These are phyloP conservation scores for Fusarium sp. DNA, from an alignment of 2,329 filamentous ascomycete species.

Conservation along the genomic window DNA sequence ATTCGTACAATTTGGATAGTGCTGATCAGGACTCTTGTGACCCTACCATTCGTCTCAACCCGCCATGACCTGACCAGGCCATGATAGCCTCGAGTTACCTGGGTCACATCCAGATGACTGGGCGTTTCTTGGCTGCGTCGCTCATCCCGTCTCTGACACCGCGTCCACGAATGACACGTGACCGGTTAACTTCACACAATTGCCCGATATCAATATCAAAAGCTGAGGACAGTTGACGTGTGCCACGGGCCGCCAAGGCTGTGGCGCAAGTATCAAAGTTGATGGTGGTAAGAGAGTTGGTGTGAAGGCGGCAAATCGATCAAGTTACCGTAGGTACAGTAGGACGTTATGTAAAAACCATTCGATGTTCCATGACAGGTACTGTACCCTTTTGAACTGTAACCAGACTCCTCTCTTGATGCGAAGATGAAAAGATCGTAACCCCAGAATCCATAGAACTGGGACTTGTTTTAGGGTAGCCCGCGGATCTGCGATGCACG, in stretches of 20 bases:
- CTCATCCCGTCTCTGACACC: slow-evolving; percentile 18
- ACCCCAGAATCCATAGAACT: slow-evolving; percentile 27
- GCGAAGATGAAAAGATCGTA: not conserved
- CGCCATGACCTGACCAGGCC: not conserved
- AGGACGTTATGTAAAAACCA: slow-evolving; percentile 6
- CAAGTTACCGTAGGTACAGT: not conserved
- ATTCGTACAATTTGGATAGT: not conserved
- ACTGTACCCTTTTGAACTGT: not conserved
- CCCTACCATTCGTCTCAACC: not conserved
- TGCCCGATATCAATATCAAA: not conserved
- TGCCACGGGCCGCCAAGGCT: slow-evolving; percentile 19
- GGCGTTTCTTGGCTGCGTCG: slow-evolving; percentile 32
- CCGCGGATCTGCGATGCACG: slow-evolving; percentile 17
- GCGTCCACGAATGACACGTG: slow-evolving; percentile 25
- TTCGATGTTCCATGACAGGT: not conserved
- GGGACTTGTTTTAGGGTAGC: slow-evolving; percentile 22
- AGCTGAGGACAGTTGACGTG: slow-evolving; percentile 13
- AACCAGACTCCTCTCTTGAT: not conserved
- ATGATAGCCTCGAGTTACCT: not conserved
- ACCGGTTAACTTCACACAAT: slow-evolving; percentile 14
- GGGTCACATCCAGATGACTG: slow-evolving; percentile 5
- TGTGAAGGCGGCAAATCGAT: slow-evolving; percentile 26
- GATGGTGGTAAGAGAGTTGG: slow-evolving; percentile 14
- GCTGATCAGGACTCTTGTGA: not conserved
- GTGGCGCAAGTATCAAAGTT: slow-evolving; percentile 9